phyloP scores from a whole-genome alignment of 2,329 filamentous ascomycete species.

The Fusarium solani-melongenae region DNA sequence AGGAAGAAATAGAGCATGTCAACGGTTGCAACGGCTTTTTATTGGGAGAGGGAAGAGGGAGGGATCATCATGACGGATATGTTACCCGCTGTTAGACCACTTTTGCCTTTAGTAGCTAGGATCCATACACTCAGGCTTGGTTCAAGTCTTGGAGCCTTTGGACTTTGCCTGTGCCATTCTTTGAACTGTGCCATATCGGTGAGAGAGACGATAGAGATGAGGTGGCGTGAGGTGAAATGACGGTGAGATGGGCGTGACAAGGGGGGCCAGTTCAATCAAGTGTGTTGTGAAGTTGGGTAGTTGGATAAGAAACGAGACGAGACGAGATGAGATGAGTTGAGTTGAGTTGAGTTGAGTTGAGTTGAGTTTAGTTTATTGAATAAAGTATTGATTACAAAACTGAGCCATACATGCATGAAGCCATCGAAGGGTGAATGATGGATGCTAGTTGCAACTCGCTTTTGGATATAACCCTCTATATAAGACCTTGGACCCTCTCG shows the following conservation, averaged over 20 bases:
- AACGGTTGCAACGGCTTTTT: slow-evolving; percentile 43
- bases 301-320: too few species aligned
- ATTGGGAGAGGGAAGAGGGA: slow-evolving; percentile 25
- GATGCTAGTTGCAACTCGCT: slow-evolving; percentile 11
- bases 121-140: slow-evolving; percentile 43
- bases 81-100: slow-evolving; percentile 45
- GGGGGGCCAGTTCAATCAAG: neutral
- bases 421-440: neutral
- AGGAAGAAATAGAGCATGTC: slow-evolving; percentile 35
- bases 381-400: neutral
- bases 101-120: slow-evolving; percentile 44
- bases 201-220: neutral
- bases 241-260: neutral
- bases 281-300: neutral
- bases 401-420: neutral
- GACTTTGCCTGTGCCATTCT: neutral
- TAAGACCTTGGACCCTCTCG: slow-evolving; percentile 5
- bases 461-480: slow-evolving; percentile 20
- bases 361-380: neutral
- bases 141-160: slow-evolving; percentile 17
- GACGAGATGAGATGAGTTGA: neutral
- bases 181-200: neutral
- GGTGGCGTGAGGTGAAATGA: slow-evolving; percentile 1
- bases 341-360: neutral
- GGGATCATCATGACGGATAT: slow-evolving; percentile 46